Conservation (phyloP, 352 stramenopile genomes). For the Elongisporangium prolatum region DNA sequence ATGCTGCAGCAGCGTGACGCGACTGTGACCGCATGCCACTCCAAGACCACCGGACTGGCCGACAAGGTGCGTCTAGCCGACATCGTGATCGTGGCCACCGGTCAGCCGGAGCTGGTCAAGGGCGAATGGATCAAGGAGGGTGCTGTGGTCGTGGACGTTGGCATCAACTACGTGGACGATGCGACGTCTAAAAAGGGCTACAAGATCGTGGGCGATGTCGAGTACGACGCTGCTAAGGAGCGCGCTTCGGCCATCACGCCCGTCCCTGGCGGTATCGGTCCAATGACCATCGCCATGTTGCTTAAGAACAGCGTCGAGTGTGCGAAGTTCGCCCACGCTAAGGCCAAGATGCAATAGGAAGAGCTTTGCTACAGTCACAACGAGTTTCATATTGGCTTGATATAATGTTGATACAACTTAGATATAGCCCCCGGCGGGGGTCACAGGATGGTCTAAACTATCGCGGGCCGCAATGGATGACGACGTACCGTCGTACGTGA, state of each 20-base stretch:
- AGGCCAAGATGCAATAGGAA: neutral
- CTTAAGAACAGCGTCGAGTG: slow-evolving; percentile 80
- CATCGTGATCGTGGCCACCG: slow-evolving; percentile 95
- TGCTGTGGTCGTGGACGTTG: slow-evolving; percentile 98
- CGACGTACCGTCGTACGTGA: slow-evolving; percentile 77
- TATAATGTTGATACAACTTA: slow-evolving; percentile 8
- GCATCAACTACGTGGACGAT: slow-evolving; percentile 97
- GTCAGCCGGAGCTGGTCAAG: slow-evolving; percentile 93
- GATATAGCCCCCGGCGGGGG: slow-evolving; percentile 19
- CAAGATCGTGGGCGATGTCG: slow-evolving; percentile 96
- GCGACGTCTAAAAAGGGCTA: slow-evolving; percentile 72
- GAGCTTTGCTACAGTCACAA: neutral
- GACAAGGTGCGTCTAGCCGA: slow-evolving; percentile 84
- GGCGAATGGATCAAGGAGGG: slow-evolving; percentile 96
- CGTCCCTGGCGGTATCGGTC: slow-evolving; percentile 95
- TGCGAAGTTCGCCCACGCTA: slow-evolving; percentile 33
- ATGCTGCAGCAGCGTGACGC: slow-evolving; percentile 94
- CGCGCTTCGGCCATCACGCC: slow-evolving; percentile 95
- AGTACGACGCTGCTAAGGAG: slow-evolving; percentile 86
- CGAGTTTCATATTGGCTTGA: neutral
- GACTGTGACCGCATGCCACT: slow-evolving; percentile 98
- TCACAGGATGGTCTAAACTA: slow-evolving; percentile 26
- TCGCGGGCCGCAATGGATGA: slow-evolving; percentile 25
- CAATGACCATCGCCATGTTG: slow-evolving; percentile 98
- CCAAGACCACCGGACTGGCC: slow-evolving; percentile 74